Conservation (phyloP, 805 yeast genomes). For the Kodamaea laetipori region DNA sequence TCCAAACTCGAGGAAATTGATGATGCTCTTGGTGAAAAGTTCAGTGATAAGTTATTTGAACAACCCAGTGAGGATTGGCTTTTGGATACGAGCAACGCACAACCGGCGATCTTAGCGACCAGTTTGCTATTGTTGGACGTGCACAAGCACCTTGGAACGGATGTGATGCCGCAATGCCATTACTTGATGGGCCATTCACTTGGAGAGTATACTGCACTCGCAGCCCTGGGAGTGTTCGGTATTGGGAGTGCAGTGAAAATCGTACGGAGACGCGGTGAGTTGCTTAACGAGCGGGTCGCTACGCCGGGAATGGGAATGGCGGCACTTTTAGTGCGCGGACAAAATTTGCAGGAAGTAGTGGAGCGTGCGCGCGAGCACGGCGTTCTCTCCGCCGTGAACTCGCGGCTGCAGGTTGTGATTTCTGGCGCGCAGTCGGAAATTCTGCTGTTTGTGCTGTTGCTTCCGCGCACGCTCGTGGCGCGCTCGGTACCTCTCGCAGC, state of each 20-base stretch:
- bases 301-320: slow-evolving; percentile 11
- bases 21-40: slow-evolving; percentile 24
- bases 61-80: slow-evolving; percentile 23
- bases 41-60: slow-evolving; percentile 17
- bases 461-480: slow-evolving; percentile 19
- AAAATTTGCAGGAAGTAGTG: not conserved
- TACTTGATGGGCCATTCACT: slow-evolving; percentile 50
- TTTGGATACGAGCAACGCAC: slow-evolving; percentile 47
- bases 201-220: slow-evolving; percentile 51
- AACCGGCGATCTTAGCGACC: slow-evolving; percentile 53
- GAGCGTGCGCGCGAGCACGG: slow-evolving; percentile 16
- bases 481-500: slow-evolving; percentile 42
- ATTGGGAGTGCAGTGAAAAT: slow-evolving; percentile 39
- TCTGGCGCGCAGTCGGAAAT: slow-evolving; percentile 42
- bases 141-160: slow-evolving; percentile 16
- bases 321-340: slow-evolving; percentile 13
- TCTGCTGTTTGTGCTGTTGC: slow-evolving; percentile 21
- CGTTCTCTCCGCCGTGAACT: slow-evolving; percentile 51
- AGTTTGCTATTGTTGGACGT: slow-evolving; percentile 12
- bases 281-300: slow-evolving; percentile 35
- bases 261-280: slow-evolving; percentile 47
- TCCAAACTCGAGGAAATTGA: slow-evolving; percentile 21
- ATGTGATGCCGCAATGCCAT: slow-evolving; percentile 16
- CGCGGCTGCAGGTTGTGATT: slow-evolving; percentile 43
- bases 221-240: slow-evolving; percentile 37